A percentile compares a stretch with the other conserved stretches of the same genome.
Evolutionary conservation across 768 basidiomycete genomes (phyloP).

Genomic region (Termitomyces sp.): DNA sequence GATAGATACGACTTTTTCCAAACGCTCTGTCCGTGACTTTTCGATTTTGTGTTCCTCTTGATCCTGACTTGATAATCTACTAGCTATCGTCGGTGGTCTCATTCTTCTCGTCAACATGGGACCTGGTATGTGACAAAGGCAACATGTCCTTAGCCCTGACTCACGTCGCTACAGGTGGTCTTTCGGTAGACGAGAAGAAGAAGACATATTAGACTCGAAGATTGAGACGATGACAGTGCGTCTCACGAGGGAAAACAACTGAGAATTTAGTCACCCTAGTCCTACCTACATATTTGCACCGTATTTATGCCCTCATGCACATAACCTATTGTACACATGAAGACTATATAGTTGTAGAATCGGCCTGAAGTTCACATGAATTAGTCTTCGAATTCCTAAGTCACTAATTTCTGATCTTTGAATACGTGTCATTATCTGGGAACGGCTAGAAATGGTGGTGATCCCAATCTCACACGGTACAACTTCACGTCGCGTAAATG

Average conservation of each 20-base stretch:
- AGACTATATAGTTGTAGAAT: conserved; percentile 2
- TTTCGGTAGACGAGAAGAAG: conserved; percentile 99
- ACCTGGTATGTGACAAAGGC: conserved; percentile 55
- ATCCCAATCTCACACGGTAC: too few relatives aligned
- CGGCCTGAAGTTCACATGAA: not conserved
- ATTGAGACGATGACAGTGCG: not conserved
- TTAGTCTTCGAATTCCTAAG: too few relatives aligned
- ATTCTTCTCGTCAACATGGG: conserved; percentile 98
- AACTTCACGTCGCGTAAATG: too few relatives aligned
- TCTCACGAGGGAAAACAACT: conserved; percentile 4
- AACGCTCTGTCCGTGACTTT: conserved; percentile 60
- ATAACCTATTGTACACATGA: conserved; percentile 13
- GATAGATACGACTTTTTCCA: conserved; percentile 98
- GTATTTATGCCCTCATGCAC: conserved; percentile 15
- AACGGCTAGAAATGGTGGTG: too few relatives aligned
- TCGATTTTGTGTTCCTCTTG: not conserved
- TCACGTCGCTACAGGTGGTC: conserved; percentile 54
- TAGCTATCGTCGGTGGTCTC: conserved; percentile 92
- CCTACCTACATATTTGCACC: conserved; percentile 13
- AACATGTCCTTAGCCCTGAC: not conserved
- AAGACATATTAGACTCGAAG: conserved; percentile 64
- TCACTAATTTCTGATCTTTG: too few relatives aligned
- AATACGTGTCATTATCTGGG: too few relatives aligned
- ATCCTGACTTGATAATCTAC: conserved; percentile 4
- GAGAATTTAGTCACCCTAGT: conserved; percentile 1